These are phyloP conservation scores for Oryza coarctata DNA, from an alignment of 176 grass and related monocot genomes.

Conservation along the genomic window DNA sequence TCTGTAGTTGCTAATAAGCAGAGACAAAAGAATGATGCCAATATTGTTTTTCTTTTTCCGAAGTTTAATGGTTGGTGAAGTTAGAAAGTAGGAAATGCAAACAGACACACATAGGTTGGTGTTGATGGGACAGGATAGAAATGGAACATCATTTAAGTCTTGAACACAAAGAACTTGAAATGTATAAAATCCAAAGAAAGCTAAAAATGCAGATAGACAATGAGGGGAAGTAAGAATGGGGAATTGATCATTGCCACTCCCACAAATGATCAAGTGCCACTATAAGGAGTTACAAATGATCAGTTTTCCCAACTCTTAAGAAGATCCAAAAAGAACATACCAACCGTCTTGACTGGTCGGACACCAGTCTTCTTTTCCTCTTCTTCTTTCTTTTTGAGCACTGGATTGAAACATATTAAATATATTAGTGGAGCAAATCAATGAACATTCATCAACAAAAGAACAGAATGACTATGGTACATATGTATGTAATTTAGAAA, in stretches of 20 bases:
- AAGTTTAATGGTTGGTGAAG: neutral
- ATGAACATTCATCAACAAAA: neutral
- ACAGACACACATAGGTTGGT: neutral
- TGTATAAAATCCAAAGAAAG: neutral
- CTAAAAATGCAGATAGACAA: neutral
- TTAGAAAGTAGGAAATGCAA: neutral
- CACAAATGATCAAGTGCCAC: neutral
- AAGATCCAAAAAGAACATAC: constrained; percentile 42
- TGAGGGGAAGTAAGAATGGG: neutral
- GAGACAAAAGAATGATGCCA: neutral
- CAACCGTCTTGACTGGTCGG: constrained; percentile 47
- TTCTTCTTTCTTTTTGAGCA: constrained; percentile 75
- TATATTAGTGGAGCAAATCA: constrained; percentile 16
- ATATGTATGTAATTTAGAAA: neutral
- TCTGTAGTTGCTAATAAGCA: neutral
- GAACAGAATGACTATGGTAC: neutral
- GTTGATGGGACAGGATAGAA: neutral
- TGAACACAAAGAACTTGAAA: neutral
- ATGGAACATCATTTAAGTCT: neutral
- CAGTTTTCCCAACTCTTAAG: neutral
- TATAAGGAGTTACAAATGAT: neutral
- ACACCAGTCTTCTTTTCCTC: constrained; percentile 56
- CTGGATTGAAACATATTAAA: constrained; percentile 37
- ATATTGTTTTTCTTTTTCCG: neutral
- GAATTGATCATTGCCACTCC: neutral